Base-by-base conservation (phyloP, 2,329 filamentous ascomycete species). In the Nannizziopsis barbatae region DNA sequence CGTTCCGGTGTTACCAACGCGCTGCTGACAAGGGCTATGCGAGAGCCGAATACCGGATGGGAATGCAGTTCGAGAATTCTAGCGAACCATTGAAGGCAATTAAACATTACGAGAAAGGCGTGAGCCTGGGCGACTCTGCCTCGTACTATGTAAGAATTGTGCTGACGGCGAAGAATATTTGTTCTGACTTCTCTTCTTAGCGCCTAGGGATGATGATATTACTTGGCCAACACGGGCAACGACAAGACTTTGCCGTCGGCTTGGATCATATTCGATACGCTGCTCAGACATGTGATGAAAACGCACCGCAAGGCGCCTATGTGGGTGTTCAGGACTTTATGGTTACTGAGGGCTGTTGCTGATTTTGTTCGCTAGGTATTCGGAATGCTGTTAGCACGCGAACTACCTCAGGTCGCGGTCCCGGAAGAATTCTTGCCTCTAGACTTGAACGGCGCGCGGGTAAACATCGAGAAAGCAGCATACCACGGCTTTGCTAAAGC, bases 121-220 rank as follows among this genome's bases (percentile, higher is more conserved):
- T 92, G 43, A 77, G 80, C 43, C 72, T 82, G 56, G 81, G 82
- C 18, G 92, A 98, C 68, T 95, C 92, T 12, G 92, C 92, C 2
- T 89, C 88, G 4, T 83, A 80, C 62, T 84, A 83, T 52, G 70
- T 73, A 62, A 54, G 69, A 59, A 17, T 7, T 3, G 22, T 27
- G 22, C 22, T 18, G n/a, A 37, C 15, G 10, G 32, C 45, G 14
- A 32, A 17, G 47, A 55, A 15, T 20, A 14, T 1, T 8, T 7
- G 7, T 50, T 56, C 47, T 50, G 33, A 42, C 30, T 3, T 17
- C 45, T 15, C 47, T 72, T 27, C 22, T 50, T 79, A 89, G 69
- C 81, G 92, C 51, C 72, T 98, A 57, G 92, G 92, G 50, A 98
- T 98, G 92, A 95, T 98, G 84, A 89, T 85, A 51, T 73, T 98